Conservation (phyloP, 106 monocot genomes). For the Dendrobium officinale region DNA sequence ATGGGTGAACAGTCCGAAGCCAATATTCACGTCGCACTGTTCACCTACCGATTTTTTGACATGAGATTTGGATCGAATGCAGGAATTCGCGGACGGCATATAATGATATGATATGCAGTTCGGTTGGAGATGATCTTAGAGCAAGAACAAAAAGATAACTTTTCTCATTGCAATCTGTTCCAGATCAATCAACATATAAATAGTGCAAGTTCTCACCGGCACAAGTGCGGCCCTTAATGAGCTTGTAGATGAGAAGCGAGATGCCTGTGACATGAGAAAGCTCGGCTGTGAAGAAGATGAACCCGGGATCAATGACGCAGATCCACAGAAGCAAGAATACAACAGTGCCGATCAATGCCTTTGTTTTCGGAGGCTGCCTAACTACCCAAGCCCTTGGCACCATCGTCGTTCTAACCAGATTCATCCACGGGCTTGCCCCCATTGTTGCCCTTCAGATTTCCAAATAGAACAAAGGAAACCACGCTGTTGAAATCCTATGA, state of each 20-base stretch:
- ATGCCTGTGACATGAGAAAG: neutral
- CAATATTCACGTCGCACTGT: too few species aligned
- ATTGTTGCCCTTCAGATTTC: neutral
- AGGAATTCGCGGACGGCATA: too few species aligned
- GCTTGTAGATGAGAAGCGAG: constrained; percentile 9
- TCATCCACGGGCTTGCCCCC: neutral
- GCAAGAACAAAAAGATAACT: too few species aligned
- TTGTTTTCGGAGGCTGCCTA: neutral
- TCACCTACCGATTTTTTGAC: too few species aligned
- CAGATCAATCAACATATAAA: neutral
- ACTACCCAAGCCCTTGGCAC: neutral
- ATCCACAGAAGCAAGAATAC: neutral
- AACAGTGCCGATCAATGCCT: neutral
- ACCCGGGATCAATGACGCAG: neutral
- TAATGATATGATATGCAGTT: too few species aligned
- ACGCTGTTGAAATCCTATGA: neutral
- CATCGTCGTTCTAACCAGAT: neutral
- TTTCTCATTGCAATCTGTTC: too few species aligned
- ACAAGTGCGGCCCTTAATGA: constrained; percentile 2
- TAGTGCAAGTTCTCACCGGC: neutral
- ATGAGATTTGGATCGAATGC: too few species aligned
- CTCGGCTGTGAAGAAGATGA: constrained; percentile 1
- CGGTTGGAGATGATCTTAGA: too few species aligned
- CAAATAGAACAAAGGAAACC: too few species aligned
- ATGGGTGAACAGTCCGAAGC: too few species aligned